phyloP scores from a whole-genome alignment of 306 rosid species.

The Luffa acutangula region DNA sequence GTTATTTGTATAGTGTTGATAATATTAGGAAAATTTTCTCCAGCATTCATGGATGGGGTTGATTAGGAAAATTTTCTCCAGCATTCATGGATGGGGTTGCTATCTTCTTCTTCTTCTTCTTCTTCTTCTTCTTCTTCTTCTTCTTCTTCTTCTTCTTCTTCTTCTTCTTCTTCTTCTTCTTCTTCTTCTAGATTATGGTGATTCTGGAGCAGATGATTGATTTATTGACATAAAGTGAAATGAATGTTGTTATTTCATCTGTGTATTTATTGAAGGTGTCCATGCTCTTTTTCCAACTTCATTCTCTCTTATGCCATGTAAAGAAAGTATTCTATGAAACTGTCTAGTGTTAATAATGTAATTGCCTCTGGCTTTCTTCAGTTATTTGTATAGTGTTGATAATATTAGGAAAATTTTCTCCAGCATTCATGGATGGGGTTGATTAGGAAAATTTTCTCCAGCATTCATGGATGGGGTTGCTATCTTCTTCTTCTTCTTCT shows the following conservation, averaged over 20 bases:
- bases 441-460: too few relatives aligned
- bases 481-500: too few relatives aligned
- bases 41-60: not conserved
- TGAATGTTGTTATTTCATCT: not conserved
- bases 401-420: not conserved
- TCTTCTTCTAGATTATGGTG: too few relatives aligned
- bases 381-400: not conserved
- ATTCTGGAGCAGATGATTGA: not conserved
- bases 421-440: not conserved
- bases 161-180: too few relatives aligned
- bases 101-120: too few relatives aligned
- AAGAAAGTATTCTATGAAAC: not conserved
- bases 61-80: not conserved
- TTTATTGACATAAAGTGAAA: not conserved
- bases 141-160: too few relatives aligned
- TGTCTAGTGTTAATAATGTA: not conserved
- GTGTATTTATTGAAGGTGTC: not conserved
- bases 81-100: not conserved
- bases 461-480: not conserved
- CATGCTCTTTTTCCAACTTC: not conserved
- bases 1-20: not conserved
- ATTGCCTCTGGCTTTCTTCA: not conserved
- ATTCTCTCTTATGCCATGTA: not conserved
- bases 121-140: too few relatives aligned
- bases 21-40: not conserved